A percentile compares a stretch with the other conserved stretches of the same genome.
phyloP scores from a whole-genome alignment of 1,284 basidiomycete genomes.

The Ustilago tritici region DNA sequence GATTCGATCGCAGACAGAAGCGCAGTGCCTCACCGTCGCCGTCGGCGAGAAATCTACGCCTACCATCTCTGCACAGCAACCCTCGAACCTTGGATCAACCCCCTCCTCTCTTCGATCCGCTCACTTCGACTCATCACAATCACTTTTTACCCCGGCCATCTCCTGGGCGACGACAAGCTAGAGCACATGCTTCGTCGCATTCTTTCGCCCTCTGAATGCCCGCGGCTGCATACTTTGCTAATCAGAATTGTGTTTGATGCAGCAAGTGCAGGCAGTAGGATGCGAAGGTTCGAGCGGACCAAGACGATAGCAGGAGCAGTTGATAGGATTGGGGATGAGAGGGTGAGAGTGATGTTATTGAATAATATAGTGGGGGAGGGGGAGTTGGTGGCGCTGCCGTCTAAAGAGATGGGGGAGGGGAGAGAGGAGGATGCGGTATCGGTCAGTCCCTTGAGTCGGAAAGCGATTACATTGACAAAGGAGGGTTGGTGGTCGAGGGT shows the following conservation, averaged over 20 bases:
- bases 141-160: slow-evolving; percentile 50
- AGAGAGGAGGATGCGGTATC: not conserved
- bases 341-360: slow-evolving; percentile 40
- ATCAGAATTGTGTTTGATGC: slow-evolving; percentile 45
- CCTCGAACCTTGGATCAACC: slow-evolving; percentile 47
- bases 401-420: not conserved
- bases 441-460: slow-evolving; percentile 20
- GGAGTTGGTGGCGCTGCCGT: slow-evolving; percentile 16
- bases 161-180: slow-evolving; percentile 54
- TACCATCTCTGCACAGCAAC: slow-evolving; percentile 50
- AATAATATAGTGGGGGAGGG: slow-evolving; percentile 28
- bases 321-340: slow-evolving; percentile 42
- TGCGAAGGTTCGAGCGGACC: slow-evolving; percentile 45
- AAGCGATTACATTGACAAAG: slow-evolving; percentile 30
- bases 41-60: slow-evolving; percentile 38
- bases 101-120: slow-evolving; percentile 33
- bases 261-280: slow-evolving; percentile 30
- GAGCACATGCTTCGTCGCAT: slow-evolving; percentile 52
- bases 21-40: not conserved
- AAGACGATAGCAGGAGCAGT: slow-evolving; percentile 52
- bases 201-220: slow-evolving; percentile 28
- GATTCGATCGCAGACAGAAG: no score
- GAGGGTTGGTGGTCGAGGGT: slow-evolving; percentile 46
- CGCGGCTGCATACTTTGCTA: slow-evolving; percentile 28
- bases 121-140: slow-evolving; percentile 42